Evolutionary conservation across 176 grass and related monocot species (phyloP).

Genomic region (Bothriochloa decipiens): DNA sequence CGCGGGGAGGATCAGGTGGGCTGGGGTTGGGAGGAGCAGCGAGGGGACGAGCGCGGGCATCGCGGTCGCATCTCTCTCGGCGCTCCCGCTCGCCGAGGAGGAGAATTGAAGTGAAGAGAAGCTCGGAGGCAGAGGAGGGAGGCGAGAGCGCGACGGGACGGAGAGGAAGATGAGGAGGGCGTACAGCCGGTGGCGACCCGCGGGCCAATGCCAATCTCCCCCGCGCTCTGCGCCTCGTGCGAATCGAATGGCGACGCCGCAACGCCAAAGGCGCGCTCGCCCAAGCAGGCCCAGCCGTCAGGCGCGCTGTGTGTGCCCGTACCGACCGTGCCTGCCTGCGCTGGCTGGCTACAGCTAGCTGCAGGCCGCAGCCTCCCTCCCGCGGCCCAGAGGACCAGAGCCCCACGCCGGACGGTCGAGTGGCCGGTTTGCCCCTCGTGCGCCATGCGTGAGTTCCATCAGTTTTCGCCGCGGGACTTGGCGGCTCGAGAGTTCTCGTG

Average conservation of each 20-base stretch:
- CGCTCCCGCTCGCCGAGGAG: constrained; percentile 25
- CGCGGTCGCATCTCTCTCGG: constrained; percentile 48
- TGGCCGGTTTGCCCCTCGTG: not conserved
- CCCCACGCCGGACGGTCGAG: too few species aligned
- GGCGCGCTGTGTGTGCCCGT: not conserved
- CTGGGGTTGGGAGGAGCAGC: constrained; percentile 37
- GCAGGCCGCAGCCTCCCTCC: not conserved
- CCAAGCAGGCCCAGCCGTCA: not conserved
- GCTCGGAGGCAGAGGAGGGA: not conserved
- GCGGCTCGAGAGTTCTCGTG: not conserved
- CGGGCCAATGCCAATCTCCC: not conserved
- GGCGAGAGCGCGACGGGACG: not conserved
- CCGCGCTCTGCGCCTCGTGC: not conserved
- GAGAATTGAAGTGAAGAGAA: too few species aligned
- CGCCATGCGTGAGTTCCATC: not conserved
- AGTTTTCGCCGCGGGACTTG: not conserved
- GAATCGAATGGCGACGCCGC: not conserved
- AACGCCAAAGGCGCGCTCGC: not conserved
- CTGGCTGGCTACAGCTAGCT: constrained; percentile 14
- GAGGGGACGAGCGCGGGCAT: constrained; percentile 46
- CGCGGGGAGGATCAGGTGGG: not conserved
- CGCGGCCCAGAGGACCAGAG: not conserved
- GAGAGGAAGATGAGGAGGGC: not conserved
- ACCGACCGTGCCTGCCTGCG: not conserved
- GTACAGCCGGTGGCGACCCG: not conserved